These are phyloP conservation scores for Monilinia aucupariae DNA, from an alignment of 2,329 filamentous ascomycete genomes.

Conservation along the genomic window DNA sequence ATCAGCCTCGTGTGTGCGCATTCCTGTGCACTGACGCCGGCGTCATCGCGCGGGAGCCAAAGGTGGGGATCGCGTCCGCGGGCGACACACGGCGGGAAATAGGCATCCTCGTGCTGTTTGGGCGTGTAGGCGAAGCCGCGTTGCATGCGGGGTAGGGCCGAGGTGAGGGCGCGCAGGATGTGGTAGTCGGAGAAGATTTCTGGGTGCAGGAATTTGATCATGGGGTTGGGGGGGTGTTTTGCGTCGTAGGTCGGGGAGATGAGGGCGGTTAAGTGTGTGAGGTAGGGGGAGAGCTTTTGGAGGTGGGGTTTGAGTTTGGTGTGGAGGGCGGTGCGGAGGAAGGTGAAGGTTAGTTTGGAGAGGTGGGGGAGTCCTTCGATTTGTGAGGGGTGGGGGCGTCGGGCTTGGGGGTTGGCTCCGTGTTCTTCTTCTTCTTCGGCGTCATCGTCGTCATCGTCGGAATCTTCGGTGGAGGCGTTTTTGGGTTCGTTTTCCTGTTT, in stretches of 20 bases:
- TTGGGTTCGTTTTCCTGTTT: neutral
- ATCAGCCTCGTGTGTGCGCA: constrained; percentile 46
- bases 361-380: constrained; percentile 15
- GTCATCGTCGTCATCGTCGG: neutral
- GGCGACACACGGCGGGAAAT: constrained; percentile 54
- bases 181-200: constrained; percentile 52
- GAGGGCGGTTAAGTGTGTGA: constrained; percentile 20
- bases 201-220: constrained; percentile 51
- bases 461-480: neutral
- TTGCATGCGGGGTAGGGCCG: constrained; percentile 42
- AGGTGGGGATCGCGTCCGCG: constrained; percentile 46
- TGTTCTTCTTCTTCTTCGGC: constrained; percentile 4
- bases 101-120: constrained; percentile 45
- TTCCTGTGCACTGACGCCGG: constrained; percentile 53
- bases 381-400: neutral
- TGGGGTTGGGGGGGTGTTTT: constrained; percentile 39
- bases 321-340: neutral
- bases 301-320: neutral
- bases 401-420: neutral
- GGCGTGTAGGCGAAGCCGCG: constrained; percentile 42
- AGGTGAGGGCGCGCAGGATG: constrained; percentile 40
- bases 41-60: constrained; percentile 54
- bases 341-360: constrained; percentile 15
- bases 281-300: neutral
- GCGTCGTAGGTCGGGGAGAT: constrained; percentile 30